Conservation (phyloP, 1,139 yeast genomes). For the Sugiyamaella pinicola region DNA sequence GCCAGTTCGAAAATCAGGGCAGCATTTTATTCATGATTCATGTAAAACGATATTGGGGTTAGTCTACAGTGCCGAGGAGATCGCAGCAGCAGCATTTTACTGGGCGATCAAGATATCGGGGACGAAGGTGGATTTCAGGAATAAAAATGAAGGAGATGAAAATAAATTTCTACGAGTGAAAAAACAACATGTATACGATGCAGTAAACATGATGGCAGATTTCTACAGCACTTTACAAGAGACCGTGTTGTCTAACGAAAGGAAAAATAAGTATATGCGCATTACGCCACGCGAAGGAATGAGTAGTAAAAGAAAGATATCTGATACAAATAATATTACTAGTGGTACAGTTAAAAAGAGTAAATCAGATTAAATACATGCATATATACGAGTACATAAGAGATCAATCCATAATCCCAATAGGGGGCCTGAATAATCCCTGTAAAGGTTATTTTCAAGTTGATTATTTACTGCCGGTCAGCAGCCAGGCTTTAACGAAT, state of each 20-base stretch:
- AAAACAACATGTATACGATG: constrained; percentile 34
- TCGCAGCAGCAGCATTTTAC: constrained; percentile 46
- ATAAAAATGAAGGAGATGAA: constrained; percentile 32
- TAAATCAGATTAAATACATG: constrained; percentile 1
- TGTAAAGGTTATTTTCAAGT: too few relatives aligned
- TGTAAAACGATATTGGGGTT: constrained; percentile 44
- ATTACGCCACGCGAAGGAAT: constrained; percentile 11
- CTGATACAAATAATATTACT: background rate
- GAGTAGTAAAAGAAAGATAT: constrained; percentile 1
- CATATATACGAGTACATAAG: too few relatives aligned
- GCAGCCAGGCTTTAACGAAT: too few relatives aligned
- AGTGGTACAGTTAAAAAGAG: background rate
- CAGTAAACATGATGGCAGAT: constrained; percentile 40
- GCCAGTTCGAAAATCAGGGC: constrained; percentile 40
- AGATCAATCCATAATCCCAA: too few relatives aligned
- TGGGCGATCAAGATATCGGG: constrained; percentile 40
- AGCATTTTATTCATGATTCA: constrained; percentile 46
- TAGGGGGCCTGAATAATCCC: too few relatives aligned
- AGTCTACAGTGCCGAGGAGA: constrained; percentile 36
- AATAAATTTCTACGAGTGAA: constrained; percentile 34
- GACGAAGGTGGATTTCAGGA: constrained; percentile 22
- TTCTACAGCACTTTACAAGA: constrained; percentile 27
- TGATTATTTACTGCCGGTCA: too few relatives aligned
- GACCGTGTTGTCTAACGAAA: constrained; percentile 13
- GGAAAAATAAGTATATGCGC: constrained; percentile 11